Conservation (phyloP, 768 basidiomycete genomes). For the Agaricus blazei region DNA sequence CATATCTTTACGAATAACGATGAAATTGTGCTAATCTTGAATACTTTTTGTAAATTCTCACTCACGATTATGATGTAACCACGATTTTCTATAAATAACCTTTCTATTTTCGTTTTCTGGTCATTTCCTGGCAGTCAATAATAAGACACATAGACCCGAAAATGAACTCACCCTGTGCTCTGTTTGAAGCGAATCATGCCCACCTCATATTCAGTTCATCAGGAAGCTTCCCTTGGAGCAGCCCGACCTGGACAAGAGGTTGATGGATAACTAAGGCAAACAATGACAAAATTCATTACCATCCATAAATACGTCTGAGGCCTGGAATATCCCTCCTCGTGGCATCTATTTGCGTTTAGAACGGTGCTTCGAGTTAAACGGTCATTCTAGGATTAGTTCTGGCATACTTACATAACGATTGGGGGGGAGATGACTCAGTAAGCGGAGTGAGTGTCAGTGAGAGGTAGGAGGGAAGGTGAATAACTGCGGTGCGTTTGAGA, state of each 20-base stretch:
- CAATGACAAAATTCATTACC: background rate
- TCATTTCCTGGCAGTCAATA: background rate
- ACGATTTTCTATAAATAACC: conserved; percentile 7
- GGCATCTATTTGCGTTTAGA: too few species aligned
- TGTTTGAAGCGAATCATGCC: background rate
- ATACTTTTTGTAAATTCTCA: background rate
- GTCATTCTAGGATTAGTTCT: too few species aligned
- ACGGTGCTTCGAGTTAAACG: too few species aligned
- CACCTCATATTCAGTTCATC: too few species aligned
- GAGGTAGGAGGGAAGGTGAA: too few species aligned
- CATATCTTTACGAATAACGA: background rate
- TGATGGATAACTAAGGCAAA: too few species aligned
- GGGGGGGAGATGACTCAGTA: too few species aligned
- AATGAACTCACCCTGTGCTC: background rate
- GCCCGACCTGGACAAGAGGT: background rate
- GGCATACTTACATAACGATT: too few species aligned
- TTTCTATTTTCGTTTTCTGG: conserved; percentile 1
- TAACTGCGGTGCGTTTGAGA: too few species aligned
- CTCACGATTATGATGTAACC: background rate
- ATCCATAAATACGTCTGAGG: background rate
- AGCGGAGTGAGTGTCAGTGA: too few species aligned
- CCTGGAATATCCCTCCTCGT: too few species aligned
- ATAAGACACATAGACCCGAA: background rate
- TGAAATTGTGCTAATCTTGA: too few species aligned
- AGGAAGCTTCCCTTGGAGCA: background rate